phyloP scores from a whole-genome alignment of 371 early-diverging fungal species.

The Actinomucor elegans region DNA sequence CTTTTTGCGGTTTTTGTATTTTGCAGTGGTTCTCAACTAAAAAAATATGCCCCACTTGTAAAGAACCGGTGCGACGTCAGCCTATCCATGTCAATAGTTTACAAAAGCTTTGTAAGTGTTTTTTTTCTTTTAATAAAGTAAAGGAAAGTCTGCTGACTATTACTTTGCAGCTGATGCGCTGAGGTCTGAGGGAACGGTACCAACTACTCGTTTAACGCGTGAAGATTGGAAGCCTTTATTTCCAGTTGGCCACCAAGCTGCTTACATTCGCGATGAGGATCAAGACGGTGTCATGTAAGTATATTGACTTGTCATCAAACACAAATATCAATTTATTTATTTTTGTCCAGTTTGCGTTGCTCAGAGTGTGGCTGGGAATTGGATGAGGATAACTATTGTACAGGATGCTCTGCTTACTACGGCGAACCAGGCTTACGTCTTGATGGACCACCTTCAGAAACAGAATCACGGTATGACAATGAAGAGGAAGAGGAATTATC shows the following conservation, averaged over 20 bases:
- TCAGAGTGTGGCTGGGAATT: slow-evolving; percentile 12
- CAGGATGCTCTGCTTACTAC: not conserved
- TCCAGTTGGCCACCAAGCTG: not conserved
- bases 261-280: slow-evolving; percentile 4
- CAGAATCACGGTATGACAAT: slow-evolving; percentile 8
- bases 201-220: not conserved
- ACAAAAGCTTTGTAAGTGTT: slow-evolving; percentile 2
- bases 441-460: not conserved
- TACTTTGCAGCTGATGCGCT: not conserved
- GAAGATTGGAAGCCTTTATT: slow-evolving; percentile 1
- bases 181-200: not conserved
- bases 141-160: too few relatives aligned
- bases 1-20: slow-evolving; percentile 6
- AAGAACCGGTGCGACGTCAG: not conserved
- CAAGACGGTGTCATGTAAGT: slow-evolving; percentile 11
- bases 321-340: not conserved
- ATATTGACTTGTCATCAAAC: not conserved
- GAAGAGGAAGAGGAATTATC: not conserved
- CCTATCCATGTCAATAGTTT: not conserved
- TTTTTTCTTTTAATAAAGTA: not conserved
- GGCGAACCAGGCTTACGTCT: too few relatives aligned
- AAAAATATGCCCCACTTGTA: slow-evolving; percentile 9
- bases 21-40: not conserved
- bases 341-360: slow-evolving; percentile 6
- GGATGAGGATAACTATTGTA: slow-evolving; percentile 5